A percentile compares a stretch with the other conserved stretches of the same genome.
Conservation (phyloP, 2,329 filamentous ascomycete species). For the Didymella arachidicola region DNA sequence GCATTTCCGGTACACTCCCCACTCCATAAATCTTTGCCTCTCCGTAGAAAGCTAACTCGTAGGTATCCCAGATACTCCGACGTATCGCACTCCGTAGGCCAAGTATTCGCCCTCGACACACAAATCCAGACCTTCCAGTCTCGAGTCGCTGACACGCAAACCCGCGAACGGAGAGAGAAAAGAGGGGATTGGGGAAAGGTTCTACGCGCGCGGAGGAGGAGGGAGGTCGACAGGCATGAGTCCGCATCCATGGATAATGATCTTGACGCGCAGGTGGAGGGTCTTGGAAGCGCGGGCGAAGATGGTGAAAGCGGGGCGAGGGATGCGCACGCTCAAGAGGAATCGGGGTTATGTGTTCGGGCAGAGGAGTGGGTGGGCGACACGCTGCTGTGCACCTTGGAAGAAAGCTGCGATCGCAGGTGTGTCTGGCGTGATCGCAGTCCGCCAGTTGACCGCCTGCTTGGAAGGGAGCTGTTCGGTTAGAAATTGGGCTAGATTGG, state of each 20-base stretch:
- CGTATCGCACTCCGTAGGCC: background rate
- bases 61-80: background rate
- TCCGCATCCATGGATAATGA: background rate
- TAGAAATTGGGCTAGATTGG: too few relatives aligned
- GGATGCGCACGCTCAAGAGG: background rate
- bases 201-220: background rate
- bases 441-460: background rate
- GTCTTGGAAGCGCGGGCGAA: background rate
- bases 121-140: background rate
- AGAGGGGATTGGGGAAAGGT: background rate
- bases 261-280: background rate
- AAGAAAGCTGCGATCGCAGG: background rate
- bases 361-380: background rate
- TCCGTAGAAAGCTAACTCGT: background rate
- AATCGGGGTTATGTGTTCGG: background rate
- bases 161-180: background rate
- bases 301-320: background rate
- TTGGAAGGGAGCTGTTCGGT: background rate
- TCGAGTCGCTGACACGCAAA: background rate
- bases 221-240: background rate
- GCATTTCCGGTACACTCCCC: background rate
- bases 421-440: background rate
- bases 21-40: too few relatives aligned
- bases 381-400: background rate
- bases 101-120: background rate